Conservation (phyloP, 2,329 filamentous ascomycete species). For the Aspergillus fijiensis region DNA sequence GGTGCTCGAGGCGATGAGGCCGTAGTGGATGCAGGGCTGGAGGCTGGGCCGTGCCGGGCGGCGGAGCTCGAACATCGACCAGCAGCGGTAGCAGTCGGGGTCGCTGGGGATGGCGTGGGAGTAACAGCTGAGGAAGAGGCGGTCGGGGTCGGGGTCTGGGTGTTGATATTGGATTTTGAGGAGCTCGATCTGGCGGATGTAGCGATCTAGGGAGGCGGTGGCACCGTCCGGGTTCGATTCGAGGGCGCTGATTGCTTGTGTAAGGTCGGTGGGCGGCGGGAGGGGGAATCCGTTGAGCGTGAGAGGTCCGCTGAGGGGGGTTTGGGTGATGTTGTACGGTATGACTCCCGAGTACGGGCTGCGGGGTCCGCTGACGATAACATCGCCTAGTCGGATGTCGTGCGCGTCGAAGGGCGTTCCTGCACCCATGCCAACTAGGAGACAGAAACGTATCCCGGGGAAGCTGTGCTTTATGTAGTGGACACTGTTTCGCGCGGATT, state of each 20-base stretch:
- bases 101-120: background rate
- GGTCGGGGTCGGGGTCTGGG: background rate
- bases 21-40: constrained; percentile 8
- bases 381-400: constrained; percentile 30
- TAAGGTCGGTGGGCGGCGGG: background rate
- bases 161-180: background rate
- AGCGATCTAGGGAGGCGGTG: background rate
- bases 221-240: background rate
- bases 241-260: background rate
- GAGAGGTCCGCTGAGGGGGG: background rate
- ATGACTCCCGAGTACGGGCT: background rate
- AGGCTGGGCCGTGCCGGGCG: background rate
- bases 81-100: background rate
- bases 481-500: constrained; percentile 20
- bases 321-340: constrained; percentile 2
- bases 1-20: constrained; percentile 12
- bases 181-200: background rate
- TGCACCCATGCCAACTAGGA: constrained; percentile 30
- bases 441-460: constrained; percentile 19
- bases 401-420: constrained; percentile 21
- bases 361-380: constrained; percentile 22
- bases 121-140: background rate
- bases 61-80: background rate
- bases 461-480: constrained; percentile 26
- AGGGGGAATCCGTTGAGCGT: background rate